These are phyloP conservation scores for Blastocladiella emersonii DNA, from an alignment of 371 early-diverging fungal genomes.

Conservation along the genomic window DNA sequence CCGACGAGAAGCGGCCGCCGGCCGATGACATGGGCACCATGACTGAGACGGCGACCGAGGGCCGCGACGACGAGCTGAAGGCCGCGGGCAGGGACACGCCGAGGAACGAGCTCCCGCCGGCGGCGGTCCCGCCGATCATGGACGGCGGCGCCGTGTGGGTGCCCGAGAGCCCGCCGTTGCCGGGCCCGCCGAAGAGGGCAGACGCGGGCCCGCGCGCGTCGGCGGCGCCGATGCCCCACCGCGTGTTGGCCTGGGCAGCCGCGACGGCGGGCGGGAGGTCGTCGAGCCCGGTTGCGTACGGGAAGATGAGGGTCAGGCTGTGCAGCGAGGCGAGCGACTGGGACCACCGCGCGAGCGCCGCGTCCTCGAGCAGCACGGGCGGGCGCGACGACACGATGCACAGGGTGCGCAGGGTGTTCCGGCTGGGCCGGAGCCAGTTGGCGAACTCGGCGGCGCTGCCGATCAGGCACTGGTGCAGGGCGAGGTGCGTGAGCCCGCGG, in stretches of 20 bases:
- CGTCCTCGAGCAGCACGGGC: neutral
- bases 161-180: neutral
- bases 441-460: neutral
- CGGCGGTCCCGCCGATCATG: no score
- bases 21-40: neutral
- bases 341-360: neutral
- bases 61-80: neutral
- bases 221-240: neutral
- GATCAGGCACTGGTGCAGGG: neutral
- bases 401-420: neutral
- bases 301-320: neutral
- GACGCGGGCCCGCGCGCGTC: neutral
- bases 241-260: neutral
- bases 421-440: neutral
- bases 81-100: neutral
- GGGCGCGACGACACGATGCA: neutral
- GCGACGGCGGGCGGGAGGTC: no score
- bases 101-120: no score
- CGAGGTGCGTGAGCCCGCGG: neutral
- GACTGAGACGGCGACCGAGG: neutral
- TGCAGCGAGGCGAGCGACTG: neutral
- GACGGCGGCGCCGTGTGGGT: neutral
- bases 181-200: neutral
- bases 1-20: neutral
- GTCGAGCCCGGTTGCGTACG: neutral